Evolutionary conservation across 345 rosid species (phyloP).

Genomic region (Hirschfeldia incana): DNA sequence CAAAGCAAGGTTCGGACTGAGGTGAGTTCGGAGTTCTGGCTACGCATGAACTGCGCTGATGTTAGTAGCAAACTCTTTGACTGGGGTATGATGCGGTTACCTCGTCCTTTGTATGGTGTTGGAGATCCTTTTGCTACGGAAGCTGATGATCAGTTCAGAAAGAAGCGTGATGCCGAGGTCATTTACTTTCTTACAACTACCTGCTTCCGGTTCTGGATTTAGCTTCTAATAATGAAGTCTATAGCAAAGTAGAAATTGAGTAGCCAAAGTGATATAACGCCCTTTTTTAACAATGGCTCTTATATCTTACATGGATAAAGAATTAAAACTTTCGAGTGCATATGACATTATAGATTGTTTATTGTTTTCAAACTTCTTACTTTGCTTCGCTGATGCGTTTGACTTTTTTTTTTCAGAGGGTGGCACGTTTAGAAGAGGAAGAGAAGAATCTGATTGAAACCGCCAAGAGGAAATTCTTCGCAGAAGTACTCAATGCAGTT

Average conservation of each 20-base stretch:
- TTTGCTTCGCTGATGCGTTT: constrained; percentile 29
- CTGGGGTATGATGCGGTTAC: constrained; percentile 95
- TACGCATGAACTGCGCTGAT: constrained; percentile 65
- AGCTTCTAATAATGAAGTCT: neutral
- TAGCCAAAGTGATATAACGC: neutral
- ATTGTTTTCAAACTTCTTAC: constrained; percentile 16
- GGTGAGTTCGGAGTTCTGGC: constrained; percentile 90
- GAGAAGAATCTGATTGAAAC: constrained; percentile 78
- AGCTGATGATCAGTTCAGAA: constrained; percentile 85
- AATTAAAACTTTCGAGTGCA: neutral
- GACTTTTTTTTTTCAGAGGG: constrained; percentile 58
- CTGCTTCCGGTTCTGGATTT: neutral
- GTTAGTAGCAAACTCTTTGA: constrained; percentile 77
- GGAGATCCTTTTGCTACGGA: constrained; percentile 90
- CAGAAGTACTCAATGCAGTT: constrained; percentile 83
- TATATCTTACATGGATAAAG: no score
- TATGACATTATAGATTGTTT: neutral
- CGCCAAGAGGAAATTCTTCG: constrained; percentile 79
- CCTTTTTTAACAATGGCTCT: neutral
- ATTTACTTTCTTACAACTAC: constrained; percentile 12
- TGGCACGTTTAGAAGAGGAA: constrained; percentile 84
- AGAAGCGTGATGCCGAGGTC: constrained; percentile 98
- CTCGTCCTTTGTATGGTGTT: constrained; percentile 74
- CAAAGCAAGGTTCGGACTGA: constrained; percentile 75
- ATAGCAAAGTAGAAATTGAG: neutral